Base-by-base conservation (phyloP, 306 rosid species). In the Benincasa hispida region DNA sequence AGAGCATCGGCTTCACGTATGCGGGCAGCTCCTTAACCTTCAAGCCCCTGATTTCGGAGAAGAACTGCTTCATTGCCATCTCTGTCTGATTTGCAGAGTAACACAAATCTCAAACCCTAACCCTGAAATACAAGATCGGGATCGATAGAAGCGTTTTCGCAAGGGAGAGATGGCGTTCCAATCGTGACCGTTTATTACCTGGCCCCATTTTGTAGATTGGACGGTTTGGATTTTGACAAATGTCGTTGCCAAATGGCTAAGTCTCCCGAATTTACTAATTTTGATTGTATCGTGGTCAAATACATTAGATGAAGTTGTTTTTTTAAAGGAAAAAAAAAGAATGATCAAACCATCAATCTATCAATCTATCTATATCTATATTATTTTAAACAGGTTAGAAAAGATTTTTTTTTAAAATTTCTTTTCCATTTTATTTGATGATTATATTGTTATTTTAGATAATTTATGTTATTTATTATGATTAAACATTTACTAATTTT, bases 31-130 rank as follows among this genome's bases (percentile, higher is more conserved):
- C 98, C 68, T 80, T 85, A 72, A 91, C 84, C 78, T 77, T 91
- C 89, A 83, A 24, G 11, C 96, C 93, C 81, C 58, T 91, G 74
- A 93, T 85, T 84, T 93, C 89, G 34, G 76, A 84, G 96, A 76
- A 88, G 86, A 91, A 83, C 9, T 79, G 83, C 80, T 88, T 86
- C 89, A 87, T 0, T 50, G 97, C 96, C 97, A 93, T 91, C 69
- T 78, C 57, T 54, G 18, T 2, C 3, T 24, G 17, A 72, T 7
- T 72, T 48, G 42, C 42, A 68, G 74, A 68, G 19, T 42, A 13
- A 24, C 41, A 62, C 57, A 53, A 53, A 53, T 7, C 57, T 15
- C 81, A 79, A 56, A 45, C 78, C 85, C 85, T 77, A 84, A 56
- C 75, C 84, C 84, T 77, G 80, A 74, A 85, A 79, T 25, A 4